Percentiles rank a stretch among this genome's conserved stretches.
Evolutionary conservation across 2,329 filamentous ascomycete genomes (phyloP).

Genomic region (Calonectria naviculata): DNA sequence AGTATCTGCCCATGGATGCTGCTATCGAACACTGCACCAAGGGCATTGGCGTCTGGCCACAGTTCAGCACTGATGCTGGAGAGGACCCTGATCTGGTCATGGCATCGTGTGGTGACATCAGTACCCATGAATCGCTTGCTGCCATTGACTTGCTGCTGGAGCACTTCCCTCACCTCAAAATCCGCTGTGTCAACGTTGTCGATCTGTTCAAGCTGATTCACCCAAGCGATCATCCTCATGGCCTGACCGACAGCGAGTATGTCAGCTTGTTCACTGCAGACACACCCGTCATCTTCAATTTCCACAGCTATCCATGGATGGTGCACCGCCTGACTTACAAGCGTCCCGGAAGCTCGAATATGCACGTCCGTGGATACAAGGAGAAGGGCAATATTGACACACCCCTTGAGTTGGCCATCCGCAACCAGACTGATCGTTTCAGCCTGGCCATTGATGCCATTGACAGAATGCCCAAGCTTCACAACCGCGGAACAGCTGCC

Average conservation of each 20-base stretch:
- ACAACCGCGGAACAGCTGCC: conserved; percentile 71
- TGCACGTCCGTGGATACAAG: conserved; percentile 82
- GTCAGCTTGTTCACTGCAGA: conserved; percentile 76
- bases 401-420: conserved; percentile 80
- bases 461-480: conserved; percentile 71
- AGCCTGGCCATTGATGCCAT: conserved; percentile 82
- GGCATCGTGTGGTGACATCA: conserved; percentile 80
- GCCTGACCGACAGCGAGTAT: conserved; percentile 75
- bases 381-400: conserved; percentile 90
- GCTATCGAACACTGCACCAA: conserved; percentile 83
- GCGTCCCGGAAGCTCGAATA: conserved; percentile 73
- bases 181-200: conserved; percentile 84
- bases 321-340: conserved; percentile 83
- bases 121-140: conserved; percentile 79
- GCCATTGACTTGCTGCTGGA: conserved; percentile 80
- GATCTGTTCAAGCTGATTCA: conserved; percentile 85
- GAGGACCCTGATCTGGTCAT: conserved; percentile 80
- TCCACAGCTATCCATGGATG: conserved; percentile 86
- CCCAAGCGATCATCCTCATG: conserved; percentile 77
- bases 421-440: conserved; percentile 82
- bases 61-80: conserved; percentile 77
- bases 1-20: conserved; percentile 79
- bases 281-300: conserved; percentile 83
- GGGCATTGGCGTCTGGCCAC: conserved; percentile 82
- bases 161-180: conserved; percentile 77